These are phyloP conservation scores for Lepraria neglecta DNA, from an alignment of 495 filamentous ascomycete species.

Conservation along the genomic window DNA sequence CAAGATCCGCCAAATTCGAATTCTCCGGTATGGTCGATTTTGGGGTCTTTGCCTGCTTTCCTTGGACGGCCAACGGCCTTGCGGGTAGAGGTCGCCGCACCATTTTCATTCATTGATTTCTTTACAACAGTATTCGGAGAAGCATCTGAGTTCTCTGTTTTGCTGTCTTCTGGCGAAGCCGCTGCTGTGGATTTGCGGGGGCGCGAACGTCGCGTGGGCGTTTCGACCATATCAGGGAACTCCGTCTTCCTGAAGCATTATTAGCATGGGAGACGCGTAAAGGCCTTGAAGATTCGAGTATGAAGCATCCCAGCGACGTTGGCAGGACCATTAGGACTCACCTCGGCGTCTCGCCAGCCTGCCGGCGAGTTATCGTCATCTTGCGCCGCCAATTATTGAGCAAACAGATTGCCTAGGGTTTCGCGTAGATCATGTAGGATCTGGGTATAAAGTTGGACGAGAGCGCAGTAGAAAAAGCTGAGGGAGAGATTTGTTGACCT, in stretches of 20 bases:
- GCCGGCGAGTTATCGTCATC: conserved; percentile 18
- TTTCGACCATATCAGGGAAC: conserved; percentile 52
- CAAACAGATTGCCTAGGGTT: not conserved
- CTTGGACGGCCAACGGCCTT: conserved; percentile 36
- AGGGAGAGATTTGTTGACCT: not conserved
- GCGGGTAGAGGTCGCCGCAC: conserved; percentile 21
- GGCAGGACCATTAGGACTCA: conserved; percentile 29
- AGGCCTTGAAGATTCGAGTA: not conserved
- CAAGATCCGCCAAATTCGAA: conserved; percentile 85
- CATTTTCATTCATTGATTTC: conserved; percentile 1
- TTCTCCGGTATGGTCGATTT: conserved; percentile 69
- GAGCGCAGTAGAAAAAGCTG: not conserved
- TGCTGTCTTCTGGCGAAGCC: not conserved
- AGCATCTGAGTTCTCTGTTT: conserved; percentile 10
- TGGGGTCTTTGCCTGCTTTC: conserved; percentile 63
- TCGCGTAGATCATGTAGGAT: not conserved
- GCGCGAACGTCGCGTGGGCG: conserved; percentile 44
- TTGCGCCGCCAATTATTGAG: not conserved
- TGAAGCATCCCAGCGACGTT: not conserved
- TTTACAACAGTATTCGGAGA: conserved; percentile 6
- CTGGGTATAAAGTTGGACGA: not conserved
- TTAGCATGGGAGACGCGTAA: conserved; percentile 14
- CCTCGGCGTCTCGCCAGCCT: conserved; percentile 30
- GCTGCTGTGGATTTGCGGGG: conserved; percentile 18
- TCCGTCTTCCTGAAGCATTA: conserved; percentile 47